phyloP scores from a whole-genome alignment of 2,329 filamentous ascomycete genomes.

The Ceratocystis eucalypticola region DNA sequence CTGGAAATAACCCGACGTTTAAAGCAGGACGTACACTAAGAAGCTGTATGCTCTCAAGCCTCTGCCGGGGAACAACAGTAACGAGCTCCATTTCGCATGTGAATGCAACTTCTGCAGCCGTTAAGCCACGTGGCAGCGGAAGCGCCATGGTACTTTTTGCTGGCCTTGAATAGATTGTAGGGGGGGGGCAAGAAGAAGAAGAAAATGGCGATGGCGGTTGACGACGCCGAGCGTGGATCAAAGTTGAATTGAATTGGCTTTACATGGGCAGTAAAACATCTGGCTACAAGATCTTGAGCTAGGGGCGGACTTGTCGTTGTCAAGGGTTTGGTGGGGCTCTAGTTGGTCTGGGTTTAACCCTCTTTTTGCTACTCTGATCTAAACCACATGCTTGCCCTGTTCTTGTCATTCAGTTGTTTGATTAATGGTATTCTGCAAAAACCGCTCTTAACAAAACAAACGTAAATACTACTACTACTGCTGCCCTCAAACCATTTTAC shows the following conservation, averaged over 20 bases:
- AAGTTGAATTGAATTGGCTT: too few relatives aligned
- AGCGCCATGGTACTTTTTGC: constrained; percentile 32
- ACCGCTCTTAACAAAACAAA: not conserved
- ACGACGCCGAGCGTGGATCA: not conserved
- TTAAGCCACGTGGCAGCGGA: constrained; percentile 43
- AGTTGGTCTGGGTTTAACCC: too few relatives aligned
- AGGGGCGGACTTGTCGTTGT: too few relatives aligned
- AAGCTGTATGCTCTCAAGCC: constrained; percentile 72
- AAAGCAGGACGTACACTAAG: constrained; percentile 54
- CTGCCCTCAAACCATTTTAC: not conserved
- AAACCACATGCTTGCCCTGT: too few relatives aligned
- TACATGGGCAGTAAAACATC: too few relatives aligned
- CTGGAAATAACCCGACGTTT: not conserved
- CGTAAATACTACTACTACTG: not conserved
- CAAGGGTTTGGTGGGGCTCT: too few relatives aligned
- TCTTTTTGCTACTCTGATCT: too few relatives aligned
- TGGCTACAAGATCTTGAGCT: too few relatives aligned
- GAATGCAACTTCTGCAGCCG: constrained; percentile 81
- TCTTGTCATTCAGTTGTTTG: not conserved
- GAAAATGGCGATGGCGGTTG: not conserved
- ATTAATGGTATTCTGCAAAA: not conserved
- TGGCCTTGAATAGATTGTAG: too few relatives aligned
- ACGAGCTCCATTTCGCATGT: constrained; percentile 96
- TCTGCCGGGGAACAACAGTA: constrained; percentile 80
- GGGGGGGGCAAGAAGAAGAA: not conserved